phyloP scores from a whole-genome alignment of 1,284 basidiomycete genomes.

The Stereum hirsutum region DNA sequence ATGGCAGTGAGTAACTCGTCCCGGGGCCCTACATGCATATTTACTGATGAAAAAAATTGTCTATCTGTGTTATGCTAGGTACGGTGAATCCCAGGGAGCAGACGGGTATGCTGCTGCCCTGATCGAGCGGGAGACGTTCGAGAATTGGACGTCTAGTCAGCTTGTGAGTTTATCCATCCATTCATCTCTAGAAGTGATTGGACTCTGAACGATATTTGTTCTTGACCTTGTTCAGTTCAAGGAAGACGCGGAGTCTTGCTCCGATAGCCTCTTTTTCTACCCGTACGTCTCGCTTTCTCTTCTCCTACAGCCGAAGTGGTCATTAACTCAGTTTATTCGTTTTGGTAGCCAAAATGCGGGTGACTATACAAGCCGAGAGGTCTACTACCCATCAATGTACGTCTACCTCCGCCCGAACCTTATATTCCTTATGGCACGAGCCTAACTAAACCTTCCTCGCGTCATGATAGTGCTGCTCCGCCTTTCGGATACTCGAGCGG shows the following conservation, averaged over 20 bases:
- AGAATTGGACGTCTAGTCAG: constrained; percentile 25
- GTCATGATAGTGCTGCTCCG: constrained; percentile 13
- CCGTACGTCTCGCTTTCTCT: constrained; percentile 12
- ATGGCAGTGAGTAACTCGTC: constrained; percentile 21
- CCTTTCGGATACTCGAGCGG: constrained; percentile 23
- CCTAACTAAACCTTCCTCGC: background rate
- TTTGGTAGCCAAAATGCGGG: constrained; percentile 17
- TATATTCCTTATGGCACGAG: background rate
- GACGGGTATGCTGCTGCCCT: constrained; percentile 16
- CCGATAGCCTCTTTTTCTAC: constrained; percentile 26
- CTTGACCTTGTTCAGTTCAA: background rate
- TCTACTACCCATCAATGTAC: constrained; percentile 13
- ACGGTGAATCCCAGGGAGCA: constrained; percentile 3
- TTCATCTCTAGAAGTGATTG: too few species aligned
- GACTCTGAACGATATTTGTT: background rate
- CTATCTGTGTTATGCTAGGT: too few species aligned
- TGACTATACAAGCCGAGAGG: constrained; percentile 16
- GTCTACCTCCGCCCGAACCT: background rate
- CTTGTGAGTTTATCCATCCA: constrained; percentile 17
- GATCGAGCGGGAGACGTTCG: constrained; percentile 22
- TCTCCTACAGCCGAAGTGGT: too few species aligned
- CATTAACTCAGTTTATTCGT: background rate
- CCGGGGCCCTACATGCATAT: constrained; percentile 9
- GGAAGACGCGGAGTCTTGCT: constrained; percentile 22
- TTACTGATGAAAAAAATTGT: background rate